Evolutionary conservation across 805 yeast species (phyloP).

Genomic region (Metschnikowia sp.): DNA sequence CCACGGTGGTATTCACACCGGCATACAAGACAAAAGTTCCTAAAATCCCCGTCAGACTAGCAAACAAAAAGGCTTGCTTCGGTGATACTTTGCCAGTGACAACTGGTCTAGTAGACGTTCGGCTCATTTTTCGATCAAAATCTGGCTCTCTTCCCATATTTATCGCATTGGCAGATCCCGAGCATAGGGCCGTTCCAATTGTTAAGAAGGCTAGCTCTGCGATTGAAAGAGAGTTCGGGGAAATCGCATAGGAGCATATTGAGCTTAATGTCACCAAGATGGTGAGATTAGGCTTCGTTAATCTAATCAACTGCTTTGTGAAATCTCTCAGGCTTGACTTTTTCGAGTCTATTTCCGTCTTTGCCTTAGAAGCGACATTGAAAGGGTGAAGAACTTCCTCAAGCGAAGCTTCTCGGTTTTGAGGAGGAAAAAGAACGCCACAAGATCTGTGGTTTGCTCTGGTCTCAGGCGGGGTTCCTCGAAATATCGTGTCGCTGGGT

Average conservation of each 20-base stretch:
- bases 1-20: constrained; percentile 87
- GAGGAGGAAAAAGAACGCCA: too few relatives aligned
- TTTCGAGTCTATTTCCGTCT: constrained; percentile 3
- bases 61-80: constrained; percentile 74
- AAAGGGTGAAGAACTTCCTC: constrained; percentile 47
- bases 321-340: constrained; percentile 17
- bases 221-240: constrained; percentile 78
- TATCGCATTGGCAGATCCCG: constrained; percentile 94
- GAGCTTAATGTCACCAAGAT: constrained; percentile 86
- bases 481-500: too few relatives aligned
- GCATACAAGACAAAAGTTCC: constrained; percentile 67
- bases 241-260: constrained; percentile 88
- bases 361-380: constrained; percentile 44
- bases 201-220: constrained; percentile 70
- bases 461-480: too few relatives aligned
- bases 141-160: constrained; percentile 96
- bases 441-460: too few relatives aligned
- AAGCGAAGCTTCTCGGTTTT: neutral
- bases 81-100: constrained; percentile 79
- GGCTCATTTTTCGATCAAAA: constrained; percentile 79
- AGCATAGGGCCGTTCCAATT: constrained; percentile 79
- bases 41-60: constrained; percentile 63
- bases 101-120: constrained; percentile 88
- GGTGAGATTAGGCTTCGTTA: constrained; percentile 89
- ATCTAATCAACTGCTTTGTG: constrained; percentile 62